A percentile compares a stretch with the other conserved stretches of the same genome.
phyloP scores from a whole-genome alignment of 2,329 filamentous ascomycete genomes.

The Tolypocladium endophyticum region DNA sequence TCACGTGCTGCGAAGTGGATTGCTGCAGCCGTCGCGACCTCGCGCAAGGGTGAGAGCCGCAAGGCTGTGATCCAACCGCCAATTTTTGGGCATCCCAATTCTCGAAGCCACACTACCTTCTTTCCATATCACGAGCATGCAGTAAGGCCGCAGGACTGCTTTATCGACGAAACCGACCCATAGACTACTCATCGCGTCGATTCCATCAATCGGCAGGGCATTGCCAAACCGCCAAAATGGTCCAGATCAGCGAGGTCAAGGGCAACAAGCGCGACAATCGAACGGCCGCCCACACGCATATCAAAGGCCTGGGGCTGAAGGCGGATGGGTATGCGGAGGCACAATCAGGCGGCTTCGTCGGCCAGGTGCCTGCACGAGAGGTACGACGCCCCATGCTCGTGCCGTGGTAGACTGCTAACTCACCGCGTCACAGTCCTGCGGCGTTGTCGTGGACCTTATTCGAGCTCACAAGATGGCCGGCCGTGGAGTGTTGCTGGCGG shows the following conservation, averaged over 20 bases:
- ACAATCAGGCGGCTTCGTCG: constrained; percentile 75
- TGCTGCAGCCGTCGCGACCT: constrained; percentile 12
- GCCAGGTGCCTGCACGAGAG: constrained; percentile 80
- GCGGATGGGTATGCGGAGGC: constrained; percentile 77
- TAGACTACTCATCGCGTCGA: constrained; percentile 4
- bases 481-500: constrained; percentile 82
- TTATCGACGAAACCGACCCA: background rate
- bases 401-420: constrained; percentile 7
- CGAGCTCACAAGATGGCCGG: constrained; percentile 96
- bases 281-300: constrained; percentile 94
- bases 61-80: constrained; percentile 20
- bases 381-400: constrained; percentile 32
- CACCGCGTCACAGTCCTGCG: constrained; percentile 61
- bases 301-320: constrained; percentile 85
- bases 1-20: constrained; percentile 18
- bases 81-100: constrained; percentile 8
- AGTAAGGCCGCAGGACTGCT: background rate
- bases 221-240: constrained; percentile 46
- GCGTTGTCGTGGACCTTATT: constrained; percentile 92
- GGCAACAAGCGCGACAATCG: constrained; percentile 90
- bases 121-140: background rate
- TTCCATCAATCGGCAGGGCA: background rate
- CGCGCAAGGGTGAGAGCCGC: constrained; percentile 11
- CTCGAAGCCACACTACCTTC: background rate
- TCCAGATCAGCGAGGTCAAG: constrained; percentile 90